These are phyloP conservation scores for Rhododendron griersonianum DNA, from an alignment of 148 eudicot species.

Conservation along the genomic window DNA sequence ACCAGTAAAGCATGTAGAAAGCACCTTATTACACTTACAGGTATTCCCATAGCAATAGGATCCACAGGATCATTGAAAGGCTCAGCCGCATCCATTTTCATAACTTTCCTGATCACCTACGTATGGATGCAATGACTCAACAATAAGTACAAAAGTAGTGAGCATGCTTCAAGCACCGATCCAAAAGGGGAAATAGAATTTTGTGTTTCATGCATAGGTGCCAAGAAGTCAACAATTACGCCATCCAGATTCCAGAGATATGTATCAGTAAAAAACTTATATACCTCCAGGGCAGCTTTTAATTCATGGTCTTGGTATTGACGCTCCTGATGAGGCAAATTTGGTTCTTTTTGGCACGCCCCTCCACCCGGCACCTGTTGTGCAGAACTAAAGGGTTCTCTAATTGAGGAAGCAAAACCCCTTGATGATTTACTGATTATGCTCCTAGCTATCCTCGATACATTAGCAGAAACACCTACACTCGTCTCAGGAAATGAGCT, in stretches of 20 bases:
- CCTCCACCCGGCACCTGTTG: conserved; percentile 16
- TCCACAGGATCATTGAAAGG: conserved; percentile 71
- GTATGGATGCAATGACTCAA: not conserved
- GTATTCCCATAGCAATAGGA: conserved; percentile 59
- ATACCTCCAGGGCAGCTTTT: conserved; percentile 57
- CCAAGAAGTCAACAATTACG: not conserved
- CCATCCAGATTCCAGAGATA: not conserved
- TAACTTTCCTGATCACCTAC: conserved; percentile 60
- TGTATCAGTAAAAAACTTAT: not conserved
- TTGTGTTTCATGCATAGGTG: not conserved
- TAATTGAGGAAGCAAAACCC: conserved; percentile 15
- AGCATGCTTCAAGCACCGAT: not conserved
- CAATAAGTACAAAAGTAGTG: not conserved
- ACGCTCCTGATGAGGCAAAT: conserved; percentile 19
- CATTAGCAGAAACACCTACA: conserved; percentile 17
- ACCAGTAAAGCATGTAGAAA: not conserved
- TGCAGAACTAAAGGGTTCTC: conserved; percentile 17
- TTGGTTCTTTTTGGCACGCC: conserved; percentile 19
- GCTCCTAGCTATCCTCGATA: conserved; percentile 17
- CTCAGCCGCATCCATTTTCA: conserved; percentile 73
- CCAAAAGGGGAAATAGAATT: not conserved
- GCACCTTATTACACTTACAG: conserved; percentile 33
- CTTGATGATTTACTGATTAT: conserved; percentile 21
- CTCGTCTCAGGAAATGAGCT: conserved; percentile 22
- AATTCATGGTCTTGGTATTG: conserved; percentile 41